Percentiles rank a stretch among this genome's conserved stretches.
These are phyloP conservation scores for Epicoccum nigrum DNA, from an alignment of 2,329 filamentous ascomycete species.

Conservation along the genomic window DNA sequence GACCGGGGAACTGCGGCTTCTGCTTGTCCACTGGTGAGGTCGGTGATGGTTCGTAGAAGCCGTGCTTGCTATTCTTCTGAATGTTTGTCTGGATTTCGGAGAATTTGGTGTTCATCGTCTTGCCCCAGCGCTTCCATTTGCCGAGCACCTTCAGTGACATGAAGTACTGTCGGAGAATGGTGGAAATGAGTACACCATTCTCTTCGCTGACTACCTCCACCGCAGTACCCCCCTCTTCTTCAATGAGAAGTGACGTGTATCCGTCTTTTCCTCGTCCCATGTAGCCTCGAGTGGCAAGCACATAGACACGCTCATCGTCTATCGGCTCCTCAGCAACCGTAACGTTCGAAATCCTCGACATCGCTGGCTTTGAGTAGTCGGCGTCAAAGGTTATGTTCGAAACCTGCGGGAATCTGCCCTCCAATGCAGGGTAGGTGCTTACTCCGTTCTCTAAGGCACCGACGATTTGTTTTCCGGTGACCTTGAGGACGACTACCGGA, in stretches of 20 bases:
- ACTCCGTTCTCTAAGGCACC: constrained; percentile 87
- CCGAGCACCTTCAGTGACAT: constrained; percentile 82
- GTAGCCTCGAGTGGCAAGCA: constrained; percentile 81
- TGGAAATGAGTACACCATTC: constrained; percentile 83
- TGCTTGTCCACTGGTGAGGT: constrained; percentile 26
- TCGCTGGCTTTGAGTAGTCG: constrained; percentile 66
- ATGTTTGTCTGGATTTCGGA: constrained; percentile 66
- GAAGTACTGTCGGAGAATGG: constrained; percentile 89
- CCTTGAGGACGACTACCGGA: constrained; percentile 77
- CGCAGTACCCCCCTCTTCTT: constrained; percentile 75
- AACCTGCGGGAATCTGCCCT: constrained; percentile 84
- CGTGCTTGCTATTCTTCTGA: constrained; percentile 59
- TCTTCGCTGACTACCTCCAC: constrained; percentile 85
- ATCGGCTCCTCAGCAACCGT: constrained; percentile 67
- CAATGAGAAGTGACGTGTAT: constrained; percentile 75
- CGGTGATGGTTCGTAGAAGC: constrained; percentile 51
- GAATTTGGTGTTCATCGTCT: constrained; percentile 70
- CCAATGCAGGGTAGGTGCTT: constrained; percentile 78
- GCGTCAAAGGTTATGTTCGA: constrained; percentile 80
- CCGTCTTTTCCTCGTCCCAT: constrained; percentile 91
- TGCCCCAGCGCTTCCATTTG: constrained; percentile 75
- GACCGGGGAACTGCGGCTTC: constrained; percentile 21
- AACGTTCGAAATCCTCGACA: constrained; percentile 68
- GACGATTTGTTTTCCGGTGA: constrained; percentile 73
- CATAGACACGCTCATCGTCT: constrained; percentile 69